Evolutionary conservation across 2,329 filamentous ascomycete species (phyloP).

Genomic region (Lachnum nothofagi): DNA sequence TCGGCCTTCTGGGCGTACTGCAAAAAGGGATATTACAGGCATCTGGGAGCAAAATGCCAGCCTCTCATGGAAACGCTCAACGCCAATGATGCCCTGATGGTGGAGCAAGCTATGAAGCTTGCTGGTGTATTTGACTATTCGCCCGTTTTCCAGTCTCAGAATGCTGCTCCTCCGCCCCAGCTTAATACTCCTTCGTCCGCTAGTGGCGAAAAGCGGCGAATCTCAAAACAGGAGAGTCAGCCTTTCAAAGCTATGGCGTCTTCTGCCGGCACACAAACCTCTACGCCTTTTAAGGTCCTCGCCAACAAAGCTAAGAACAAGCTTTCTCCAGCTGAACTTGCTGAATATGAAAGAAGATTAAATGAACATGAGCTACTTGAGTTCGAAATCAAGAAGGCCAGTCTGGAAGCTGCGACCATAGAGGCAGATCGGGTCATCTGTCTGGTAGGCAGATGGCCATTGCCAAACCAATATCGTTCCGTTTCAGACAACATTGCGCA

Average conservation of each 20-base stretch:
- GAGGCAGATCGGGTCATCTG: neutral
- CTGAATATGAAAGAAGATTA: neutral
- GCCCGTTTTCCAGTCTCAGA: neutral
- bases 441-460: neutral
- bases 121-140: neutral
- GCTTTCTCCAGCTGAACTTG: neutral
- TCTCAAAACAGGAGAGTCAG: neutral
- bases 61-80: neutral
- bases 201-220: neutral
- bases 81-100: neutral
- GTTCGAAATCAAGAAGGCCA: neutral
- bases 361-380: neutral
- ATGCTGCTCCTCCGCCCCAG: neutral
- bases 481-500: neutral
- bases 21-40: conserved; percentile 1
- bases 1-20: conserved; percentile 6
- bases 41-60: neutral
- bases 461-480: neutral
- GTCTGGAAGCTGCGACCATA: neutral
- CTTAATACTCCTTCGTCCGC: neutral
- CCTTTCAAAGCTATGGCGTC: neutral
- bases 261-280: neutral
- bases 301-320: neutral
- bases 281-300: neutral
- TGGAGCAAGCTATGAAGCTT: conserved; percentile 3